Conservation (phyloP, 2,329 filamentous ascomycete species). For the Anthostomella pinea region DNA sequence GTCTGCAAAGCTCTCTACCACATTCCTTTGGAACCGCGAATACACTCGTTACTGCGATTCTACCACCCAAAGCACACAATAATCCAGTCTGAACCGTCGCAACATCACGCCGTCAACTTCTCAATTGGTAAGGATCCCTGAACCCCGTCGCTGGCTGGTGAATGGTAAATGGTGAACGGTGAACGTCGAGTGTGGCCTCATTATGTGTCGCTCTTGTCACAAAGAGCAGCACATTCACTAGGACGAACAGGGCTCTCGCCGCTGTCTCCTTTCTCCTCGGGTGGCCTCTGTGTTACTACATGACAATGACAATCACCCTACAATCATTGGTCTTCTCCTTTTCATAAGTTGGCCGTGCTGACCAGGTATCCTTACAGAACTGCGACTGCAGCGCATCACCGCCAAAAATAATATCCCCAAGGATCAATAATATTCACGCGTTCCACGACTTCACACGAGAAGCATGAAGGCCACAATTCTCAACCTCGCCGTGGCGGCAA, state of each 20-base stretch:
- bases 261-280: too few relatives aligned
- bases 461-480: constrained; percentile 49
- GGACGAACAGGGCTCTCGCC: too few relatives aligned
- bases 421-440: background rate
- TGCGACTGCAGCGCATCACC: constrained; percentile 2
- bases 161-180: too few relatives aligned
- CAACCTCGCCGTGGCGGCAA: constrained; percentile 50
- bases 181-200: constrained; percentile 5
- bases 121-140: constrained; percentile 14
- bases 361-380: too few relatives aligned
- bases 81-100: constrained; percentile 5
- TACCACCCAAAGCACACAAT: background rate
- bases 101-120: constrained; percentile 5
- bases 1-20: constrained; percentile 49
- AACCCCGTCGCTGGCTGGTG: background rate
- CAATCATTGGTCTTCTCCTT: too few relatives aligned
- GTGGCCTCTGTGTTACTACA: too few relatives aligned
- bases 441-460: constrained; percentile 3
- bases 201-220: constrained; percentile 2
- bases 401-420: constrained; percentile 7
- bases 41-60: constrained; percentile 22
- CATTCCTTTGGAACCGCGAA: constrained; percentile 48
- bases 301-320: too few relatives aligned
- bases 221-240: too few relatives aligned
- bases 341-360: too few relatives aligned